Evolutionary conservation across 1,284 basidiomycete species (phyloP).

Genomic region (Rhodotorula mucilaginosa): DNA sequence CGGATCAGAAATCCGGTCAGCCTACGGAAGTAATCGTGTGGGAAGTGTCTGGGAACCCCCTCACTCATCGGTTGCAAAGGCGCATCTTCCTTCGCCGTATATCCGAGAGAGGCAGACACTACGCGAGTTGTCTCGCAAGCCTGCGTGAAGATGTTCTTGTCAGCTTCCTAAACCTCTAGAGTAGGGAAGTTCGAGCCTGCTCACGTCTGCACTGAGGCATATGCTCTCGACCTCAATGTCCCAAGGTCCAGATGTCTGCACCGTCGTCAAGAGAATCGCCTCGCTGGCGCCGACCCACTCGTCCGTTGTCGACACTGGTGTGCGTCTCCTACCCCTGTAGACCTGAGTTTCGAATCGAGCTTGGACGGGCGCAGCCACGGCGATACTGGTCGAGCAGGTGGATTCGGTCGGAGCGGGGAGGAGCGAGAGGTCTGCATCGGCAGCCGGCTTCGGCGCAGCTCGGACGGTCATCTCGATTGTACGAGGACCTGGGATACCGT

Average conservation of each 20-base stretch:
- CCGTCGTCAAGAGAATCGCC: conserved; percentile 56
- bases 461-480: conserved; percentile 72
- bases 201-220: conserved; percentile 54
- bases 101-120: conserved; percentile 14
- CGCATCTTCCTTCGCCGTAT: neutral
- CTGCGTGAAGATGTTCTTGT: neutral
- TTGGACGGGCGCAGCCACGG: conserved; percentile 59
- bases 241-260: conserved; percentile 54
- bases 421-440: neutral
- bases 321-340: conserved; percentile 51
- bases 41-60: too few species aligned
- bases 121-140: neutral
- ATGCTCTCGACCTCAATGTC: conserved; percentile 48
- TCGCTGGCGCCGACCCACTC: conserved; percentile 58
- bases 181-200: conserved; percentile 4
- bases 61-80: neutral
- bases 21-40: rapidly evolving
- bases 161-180: neutral
- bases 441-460: conserved; percentile 49
- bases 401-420: conserved; percentile 53
- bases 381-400: conserved; percentile 62
- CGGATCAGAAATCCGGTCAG: neutral
- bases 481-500: conserved; percentile 60
- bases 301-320: conserved; percentile 61
- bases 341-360: conserved; percentile 58